Percentiles rank a stretch among this genome's conserved stretches.
Evolutionary conservation across 2,329 filamentous ascomycete species (phyloP).

Genomic region (Aspergillus sp.): DNA sequence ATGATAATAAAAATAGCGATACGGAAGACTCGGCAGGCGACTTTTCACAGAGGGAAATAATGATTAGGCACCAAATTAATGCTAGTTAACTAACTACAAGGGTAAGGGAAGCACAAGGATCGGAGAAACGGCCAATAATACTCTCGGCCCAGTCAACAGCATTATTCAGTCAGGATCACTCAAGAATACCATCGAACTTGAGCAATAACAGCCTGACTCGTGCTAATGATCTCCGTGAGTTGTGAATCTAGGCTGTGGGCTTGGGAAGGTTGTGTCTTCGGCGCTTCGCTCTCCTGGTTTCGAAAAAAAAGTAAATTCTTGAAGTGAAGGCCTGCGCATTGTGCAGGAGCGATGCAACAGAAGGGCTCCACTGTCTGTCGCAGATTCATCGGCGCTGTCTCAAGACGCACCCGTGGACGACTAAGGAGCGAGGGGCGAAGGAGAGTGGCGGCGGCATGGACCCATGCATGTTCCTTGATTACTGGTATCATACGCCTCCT

Average conservation of each 20-base stretch:
- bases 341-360: background rate
- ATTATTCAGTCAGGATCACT: too few relatives aligned
- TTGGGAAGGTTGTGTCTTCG: background rate
- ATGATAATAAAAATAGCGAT: too few relatives aligned
- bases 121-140: too few relatives aligned
- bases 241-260: background rate
- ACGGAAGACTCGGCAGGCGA: too few relatives aligned
- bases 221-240: background rate
- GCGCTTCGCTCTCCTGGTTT: background rate
- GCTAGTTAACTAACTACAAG: too few relatives aligned
- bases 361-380: conserved; percentile 4
- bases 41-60: too few relatives aligned
- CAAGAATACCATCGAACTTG: background rate
- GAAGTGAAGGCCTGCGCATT: background rate
- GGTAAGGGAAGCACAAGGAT: too few relatives aligned
- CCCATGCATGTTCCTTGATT: background rate
- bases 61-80: too few relatives aligned
- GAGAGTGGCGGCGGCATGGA: background rate
- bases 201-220: background rate
- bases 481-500: background rate
- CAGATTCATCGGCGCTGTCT: background rate
- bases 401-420: background rate
- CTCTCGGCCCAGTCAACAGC: too few relatives aligned
- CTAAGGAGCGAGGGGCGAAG: background rate
- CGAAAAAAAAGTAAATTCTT: background rate